These are phyloP conservation scores for Colletotrichum zoysiae DNA, from an alignment of 2,329 filamentous ascomycete genomes.

Conservation along the genomic window DNA sequence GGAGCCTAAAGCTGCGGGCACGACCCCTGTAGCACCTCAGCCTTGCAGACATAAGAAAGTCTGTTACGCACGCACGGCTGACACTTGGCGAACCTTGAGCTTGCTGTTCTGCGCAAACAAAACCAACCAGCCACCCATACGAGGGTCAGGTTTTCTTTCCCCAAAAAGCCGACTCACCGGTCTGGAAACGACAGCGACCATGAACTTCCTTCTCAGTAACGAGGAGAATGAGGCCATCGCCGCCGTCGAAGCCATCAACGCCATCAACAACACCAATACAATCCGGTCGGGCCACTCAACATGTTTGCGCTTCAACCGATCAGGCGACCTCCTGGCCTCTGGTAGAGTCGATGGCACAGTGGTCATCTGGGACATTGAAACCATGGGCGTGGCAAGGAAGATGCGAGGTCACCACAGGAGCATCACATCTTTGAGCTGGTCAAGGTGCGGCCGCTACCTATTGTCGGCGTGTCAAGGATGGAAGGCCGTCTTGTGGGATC, in stretches of 20 bases:
- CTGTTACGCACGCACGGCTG: conserved; percentile 32
- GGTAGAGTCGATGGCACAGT: conserved; percentile 95
- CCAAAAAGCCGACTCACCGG: neutral
- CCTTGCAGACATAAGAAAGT: conserved; percentile 49
- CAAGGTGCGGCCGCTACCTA: conserved; percentile 88
- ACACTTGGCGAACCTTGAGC: conserved; percentile 11
- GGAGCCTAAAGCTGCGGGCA: neutral
- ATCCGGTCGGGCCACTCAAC: conserved; percentile 79
- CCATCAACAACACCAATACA: conserved; percentile 80
- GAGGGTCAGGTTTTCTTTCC: neutral
- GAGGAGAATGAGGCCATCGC: conserved; percentile 51
- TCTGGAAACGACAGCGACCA: conserved; percentile 46
- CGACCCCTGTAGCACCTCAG: conserved; percentile 44
- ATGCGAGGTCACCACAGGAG: conserved; percentile 92
- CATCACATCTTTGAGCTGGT: conserved; percentile 97
- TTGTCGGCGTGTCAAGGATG: conserved; percentile 95
- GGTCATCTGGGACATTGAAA: conserved; percentile 97
- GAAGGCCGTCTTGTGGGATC: conserved; percentile 96
- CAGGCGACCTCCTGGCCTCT: conserved; percentile 93
- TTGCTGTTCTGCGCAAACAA: conserved; percentile 4
- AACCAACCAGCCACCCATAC: neutral
- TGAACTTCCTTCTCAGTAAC: conserved; percentile 73
- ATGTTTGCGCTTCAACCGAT: conserved; percentile 88
- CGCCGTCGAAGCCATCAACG: conserved; percentile 42
- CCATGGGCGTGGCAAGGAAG: conserved; percentile 95